Evolutionary conservation across 768 basidiomycete genomes (phyloP).

Genomic region (Mycena epipterygia): DNA sequence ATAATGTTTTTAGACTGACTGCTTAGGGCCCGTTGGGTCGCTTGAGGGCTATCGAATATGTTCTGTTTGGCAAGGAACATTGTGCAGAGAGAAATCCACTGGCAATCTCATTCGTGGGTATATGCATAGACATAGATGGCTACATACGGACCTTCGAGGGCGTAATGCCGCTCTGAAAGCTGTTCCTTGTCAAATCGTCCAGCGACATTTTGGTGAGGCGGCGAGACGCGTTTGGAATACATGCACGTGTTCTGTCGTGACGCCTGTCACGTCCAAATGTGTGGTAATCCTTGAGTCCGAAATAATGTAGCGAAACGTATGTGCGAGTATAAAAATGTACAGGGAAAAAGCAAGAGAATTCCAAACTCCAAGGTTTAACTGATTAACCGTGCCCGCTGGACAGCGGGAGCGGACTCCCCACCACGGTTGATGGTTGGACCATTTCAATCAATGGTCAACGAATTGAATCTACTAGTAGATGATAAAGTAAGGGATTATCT

Average conservation of each 20-base stretch:
- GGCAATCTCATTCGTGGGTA: conserved; percentile 26
- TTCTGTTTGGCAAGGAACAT: conserved; percentile 68
- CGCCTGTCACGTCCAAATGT: background rate
- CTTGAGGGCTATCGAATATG: conserved; percentile 53
- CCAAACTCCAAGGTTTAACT: too few relatives aligned
- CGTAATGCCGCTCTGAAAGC: conserved; percentile 78
- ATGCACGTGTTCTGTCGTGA: background rate
- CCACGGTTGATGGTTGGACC: too few relatives aligned
- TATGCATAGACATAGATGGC: background rate
- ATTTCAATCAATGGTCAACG: too few relatives aligned
- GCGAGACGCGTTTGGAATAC: background rate
- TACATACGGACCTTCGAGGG: conserved; percentile 67
- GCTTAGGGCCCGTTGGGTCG: conserved; percentile 69
- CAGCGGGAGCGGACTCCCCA: too few relatives aligned
- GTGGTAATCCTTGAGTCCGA: too few relatives aligned
- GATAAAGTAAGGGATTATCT: too few relatives aligned
- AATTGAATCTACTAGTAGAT: too few relatives aligned
- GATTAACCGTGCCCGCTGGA: too few relatives aligned
- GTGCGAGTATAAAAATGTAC: too few relatives aligned
- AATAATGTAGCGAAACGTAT: too few relatives aligned
- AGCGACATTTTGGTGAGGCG: conserved; percentile 74
- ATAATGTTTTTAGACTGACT: conserved; percentile 57
- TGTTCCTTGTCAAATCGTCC: conserved; percentile 77
- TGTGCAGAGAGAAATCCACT: conserved; percentile 81
- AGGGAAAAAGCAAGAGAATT: too few relatives aligned